These are phyloP conservation scores for Acanthamoeba royreba DNA, from an alignment of 208 protist genomes.

Conservation along the genomic window DNA sequence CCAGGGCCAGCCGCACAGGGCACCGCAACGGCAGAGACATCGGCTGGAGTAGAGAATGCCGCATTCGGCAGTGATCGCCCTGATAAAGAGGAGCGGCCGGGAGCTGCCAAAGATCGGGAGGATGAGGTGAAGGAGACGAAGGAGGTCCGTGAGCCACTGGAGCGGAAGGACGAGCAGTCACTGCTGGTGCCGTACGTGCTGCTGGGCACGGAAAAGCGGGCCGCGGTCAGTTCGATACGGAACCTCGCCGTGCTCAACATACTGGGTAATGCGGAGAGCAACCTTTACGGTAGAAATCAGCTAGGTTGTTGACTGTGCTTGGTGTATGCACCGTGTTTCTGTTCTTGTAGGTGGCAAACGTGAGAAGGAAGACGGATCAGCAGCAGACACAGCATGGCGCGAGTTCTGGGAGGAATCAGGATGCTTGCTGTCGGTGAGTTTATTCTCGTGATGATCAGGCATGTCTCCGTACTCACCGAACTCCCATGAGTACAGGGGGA, in stretches of 20 bases:
- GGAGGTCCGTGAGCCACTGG: not conserved
- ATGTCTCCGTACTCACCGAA: not conserved
- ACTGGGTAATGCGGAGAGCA: not conserved
- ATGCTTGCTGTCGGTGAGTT: not conserved
- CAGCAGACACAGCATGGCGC: not conserved
- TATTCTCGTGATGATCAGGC: not conserved
- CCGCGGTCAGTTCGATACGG: too few species aligned
- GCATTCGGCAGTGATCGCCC: too few species aligned
- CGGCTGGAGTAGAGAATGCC: too few species aligned
- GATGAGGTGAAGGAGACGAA: not conserved
- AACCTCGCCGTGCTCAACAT: not conserved
- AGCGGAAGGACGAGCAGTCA: not conserved
- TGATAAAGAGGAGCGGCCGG: too few species aligned
- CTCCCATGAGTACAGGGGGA: not conserved
- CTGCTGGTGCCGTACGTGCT: not conserved
- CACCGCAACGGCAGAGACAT: not conserved
- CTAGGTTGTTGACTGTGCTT: not conserved
- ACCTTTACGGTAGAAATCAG: not conserved
- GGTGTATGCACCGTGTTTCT: not conserved
- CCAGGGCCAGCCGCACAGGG: not conserved
- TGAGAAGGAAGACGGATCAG: not conserved
- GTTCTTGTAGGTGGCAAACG: not conserved
- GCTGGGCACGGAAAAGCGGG: not conserved
- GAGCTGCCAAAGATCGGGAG: not conserved
- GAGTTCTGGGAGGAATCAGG: constrained; percentile 7